Base-by-base conservation (phyloP, 2,329 filamentous ascomycete species). In the Zalaria sp. region DNA sequence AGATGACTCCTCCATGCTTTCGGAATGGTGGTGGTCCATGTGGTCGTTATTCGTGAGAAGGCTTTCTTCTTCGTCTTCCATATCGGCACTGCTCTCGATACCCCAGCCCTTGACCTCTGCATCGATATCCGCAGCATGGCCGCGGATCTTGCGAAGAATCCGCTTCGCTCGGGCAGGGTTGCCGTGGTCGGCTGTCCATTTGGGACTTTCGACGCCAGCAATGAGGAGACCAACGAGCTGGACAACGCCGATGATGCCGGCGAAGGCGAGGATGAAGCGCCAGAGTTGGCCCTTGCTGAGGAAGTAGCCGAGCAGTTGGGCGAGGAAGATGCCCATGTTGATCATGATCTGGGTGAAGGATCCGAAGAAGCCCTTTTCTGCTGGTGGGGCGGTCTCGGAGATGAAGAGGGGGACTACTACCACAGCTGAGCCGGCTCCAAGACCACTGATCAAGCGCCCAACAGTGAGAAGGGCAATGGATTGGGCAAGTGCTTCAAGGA, bases 401-500 rank as follows among this genome's bases (percentile, higher is more conserved):
- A 98, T 86, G 66, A 93, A 98, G 18, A 98, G 75, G 0, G 91
- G 91, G 3, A 93, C 87, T 31, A 95, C 84, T 18, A 98, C 91
- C 3, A 91, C 89, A 1, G 87, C 77, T 2, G 87, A 85, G 25
- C 91, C 91, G 4, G 87, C 87, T 5, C 84, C 88, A 2, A 93
- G 58, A 7, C 91, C 91, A 5, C 83, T 81, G 9, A 96, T 57
- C 25, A 94, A 67, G 25, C 91, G 75, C 4, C 89, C 91, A 10
- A 83, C 47, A 0, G 75, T 73, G 61, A 98, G 69, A 27, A 82
- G 57, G 3, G 71, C 61, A 11, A 93, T 80, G 34, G 72, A 77
- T 3, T 70, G 65, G 0, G 88, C 75, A 5, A 88, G 54, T 0
- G 86, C 79, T 63, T 93, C 86, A 41, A 88, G 67, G 3, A 79